Evolutionary conservation across 352 stramenopile species (phyloP), one percentile per base, ranked within the genome.

Genomic region (Ophiocytium majus): DNA sequence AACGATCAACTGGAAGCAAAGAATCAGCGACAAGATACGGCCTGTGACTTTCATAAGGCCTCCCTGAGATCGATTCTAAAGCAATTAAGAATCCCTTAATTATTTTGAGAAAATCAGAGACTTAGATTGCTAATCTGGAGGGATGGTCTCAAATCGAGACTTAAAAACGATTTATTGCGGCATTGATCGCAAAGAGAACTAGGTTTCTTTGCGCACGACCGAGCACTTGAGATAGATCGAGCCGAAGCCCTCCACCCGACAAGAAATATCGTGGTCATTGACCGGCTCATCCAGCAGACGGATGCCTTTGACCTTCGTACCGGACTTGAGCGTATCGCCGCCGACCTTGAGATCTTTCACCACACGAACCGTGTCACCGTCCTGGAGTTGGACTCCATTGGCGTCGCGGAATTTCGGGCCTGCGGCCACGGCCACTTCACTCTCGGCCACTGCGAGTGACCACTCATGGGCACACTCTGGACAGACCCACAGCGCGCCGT

Each of bases 211-310:
- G 23, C 57, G 23, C 57, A 71, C 57, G 28, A 71, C 57, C 57
- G 57, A 71, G 28, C 57, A 71, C 57, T 71, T 71, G 19, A 71
- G 28, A 71, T 71, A 71, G 19, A 71, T 71, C 23, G 57, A 71
- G 23, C 57, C 57, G 57, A 23, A 28, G 28, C 57, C 57, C 23
- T 71, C 57, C 28, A 71, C 57, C 57, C 28, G 23, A 28, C 57
- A 71, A 23, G 57, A 71, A 71, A 71, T 71, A 71, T 71, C 57
- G 57, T 71, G 57, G 28, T 28, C 57, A 71, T 71, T 28, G 28
- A 71, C 57, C 28, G 57, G 57, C 23, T 71, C 57, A 71, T 71
- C 57, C 28, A 71, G 28, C 19, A 71, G 57, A 71, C 57, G 57
- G 28, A 71, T 71, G 19, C 57, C 57, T 28, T 71, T 71, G 19